phyloP scores from a whole-genome alignment of 768 basidiomycete species.

The Boletus tomentosulus region DNA sequence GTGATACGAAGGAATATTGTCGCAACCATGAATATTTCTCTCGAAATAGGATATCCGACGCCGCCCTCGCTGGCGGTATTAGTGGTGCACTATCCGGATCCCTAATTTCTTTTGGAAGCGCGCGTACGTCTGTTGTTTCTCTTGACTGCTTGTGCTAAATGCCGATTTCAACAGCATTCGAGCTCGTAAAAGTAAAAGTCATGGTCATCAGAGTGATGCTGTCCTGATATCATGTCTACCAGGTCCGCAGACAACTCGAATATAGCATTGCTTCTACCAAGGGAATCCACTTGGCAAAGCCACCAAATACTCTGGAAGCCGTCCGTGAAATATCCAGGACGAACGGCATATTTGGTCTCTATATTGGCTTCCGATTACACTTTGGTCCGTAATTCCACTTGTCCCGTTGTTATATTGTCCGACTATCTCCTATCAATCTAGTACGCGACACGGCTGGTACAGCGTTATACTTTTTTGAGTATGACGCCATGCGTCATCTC shows the following conservation, averaged over 20 bases:
- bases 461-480: conserved; percentile 89
- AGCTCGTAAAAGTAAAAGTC: conserved; percentile 81
- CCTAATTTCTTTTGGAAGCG: conserved; percentile 83
- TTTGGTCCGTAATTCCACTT: conserved; percentile 49
- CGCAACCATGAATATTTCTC: conserved; percentile 54
- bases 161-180: conserved; percentile 56
- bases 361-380: conserved; percentile 85
- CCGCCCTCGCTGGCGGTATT: conserved; percentile 71
- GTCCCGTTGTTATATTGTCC: background rate
- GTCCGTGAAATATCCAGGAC: conserved; percentile 72
- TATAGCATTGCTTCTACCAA: conserved; percentile 84
- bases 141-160: conserved; percentile 18
- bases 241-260: conserved; percentile 91
- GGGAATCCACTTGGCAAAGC: conserved; percentile 63
- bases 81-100: conserved; percentile 88
- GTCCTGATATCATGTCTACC: conserved; percentile 14
- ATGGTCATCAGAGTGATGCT: background rate
- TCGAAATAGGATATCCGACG: conserved; percentile 59
- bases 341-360: conserved; percentile 64
- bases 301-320: conserved; percentile 75
- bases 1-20: conserved; percentile 73
- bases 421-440: conserved; percentile 26
- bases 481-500: conserved; percentile 86
- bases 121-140: conserved; percentile 55
- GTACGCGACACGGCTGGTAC: conserved; percentile 90